phyloP scores from a whole-genome alignment of 345 rosid species.

The Gossypium mustelinum region DNA sequence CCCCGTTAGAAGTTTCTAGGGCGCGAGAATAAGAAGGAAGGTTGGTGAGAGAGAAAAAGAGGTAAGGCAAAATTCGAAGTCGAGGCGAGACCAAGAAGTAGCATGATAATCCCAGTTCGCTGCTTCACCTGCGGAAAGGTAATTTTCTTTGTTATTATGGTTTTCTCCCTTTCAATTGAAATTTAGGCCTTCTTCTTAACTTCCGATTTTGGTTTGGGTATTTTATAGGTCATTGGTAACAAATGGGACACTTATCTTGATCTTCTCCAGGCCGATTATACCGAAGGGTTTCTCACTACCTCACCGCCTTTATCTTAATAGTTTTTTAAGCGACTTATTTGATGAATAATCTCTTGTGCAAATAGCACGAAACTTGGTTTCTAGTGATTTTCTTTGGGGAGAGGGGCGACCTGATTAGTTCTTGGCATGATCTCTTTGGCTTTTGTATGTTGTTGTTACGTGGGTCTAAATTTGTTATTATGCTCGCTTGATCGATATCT shows the following conservation, averaged over 20 bases:
- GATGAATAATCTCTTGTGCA: background rate
- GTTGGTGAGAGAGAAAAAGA: background rate
- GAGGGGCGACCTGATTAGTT: background rate
- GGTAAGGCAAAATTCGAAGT: constrained; percentile 1
- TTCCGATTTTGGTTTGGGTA: background rate
- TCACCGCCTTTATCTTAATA: background rate
- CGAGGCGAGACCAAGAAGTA: background rate
- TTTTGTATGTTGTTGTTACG: background rate
- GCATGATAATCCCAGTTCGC: constrained; percentile 75
- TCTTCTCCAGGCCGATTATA: constrained; percentile 69
- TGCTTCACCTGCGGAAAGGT: constrained; percentile 87
- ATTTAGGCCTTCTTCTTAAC: constrained; percentile 12
- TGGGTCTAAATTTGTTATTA: background rate
- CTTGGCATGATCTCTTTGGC: background rate
- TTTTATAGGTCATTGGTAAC: constrained; percentile 62
- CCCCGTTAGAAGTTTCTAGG: background rate
- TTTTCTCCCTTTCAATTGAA: background rate
- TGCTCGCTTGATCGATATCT: background rate
- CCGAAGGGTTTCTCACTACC: constrained; percentile 47
- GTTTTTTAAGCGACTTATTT: background rate
- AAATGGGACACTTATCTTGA: constrained; percentile 82
- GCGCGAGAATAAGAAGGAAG: background rate
- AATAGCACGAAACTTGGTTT: background rate
- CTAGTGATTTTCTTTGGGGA: background rate
- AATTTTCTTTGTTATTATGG: background rate